phyloP scores from a whole-genome alignment of 2,329 filamentous ascomycete genomes.

The Sarocladium brachiariae region DNA sequence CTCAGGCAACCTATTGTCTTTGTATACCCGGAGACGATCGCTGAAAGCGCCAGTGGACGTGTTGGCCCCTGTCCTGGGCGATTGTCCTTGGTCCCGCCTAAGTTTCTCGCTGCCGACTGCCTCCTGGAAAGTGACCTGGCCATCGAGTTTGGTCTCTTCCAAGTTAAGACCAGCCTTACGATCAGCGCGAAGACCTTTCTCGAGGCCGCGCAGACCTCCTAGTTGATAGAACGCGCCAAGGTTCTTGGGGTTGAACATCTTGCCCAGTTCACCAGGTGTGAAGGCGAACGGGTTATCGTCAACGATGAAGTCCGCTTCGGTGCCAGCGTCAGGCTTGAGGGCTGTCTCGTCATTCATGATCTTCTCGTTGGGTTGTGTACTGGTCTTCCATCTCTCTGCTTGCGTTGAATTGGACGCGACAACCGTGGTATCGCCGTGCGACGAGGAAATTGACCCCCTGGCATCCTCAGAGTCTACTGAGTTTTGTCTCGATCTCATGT shows the following conservation, averaged over 20 bases:
- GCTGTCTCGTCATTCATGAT: constrained; percentile 62
- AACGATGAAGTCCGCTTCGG: constrained; percentile 68
- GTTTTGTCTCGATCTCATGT: constrained; percentile 54
- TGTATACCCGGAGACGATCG: constrained; percentile 64
- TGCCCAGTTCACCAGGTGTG: constrained; percentile 73
- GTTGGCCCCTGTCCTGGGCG: neutral
- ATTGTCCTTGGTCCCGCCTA: constrained; percentile 21
- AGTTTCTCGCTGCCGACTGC: constrained; percentile 33
- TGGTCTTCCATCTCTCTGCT: constrained; percentile 26
- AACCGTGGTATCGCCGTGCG: constrained; percentile 57
- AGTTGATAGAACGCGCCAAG: constrained; percentile 73
- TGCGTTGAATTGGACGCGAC: constrained; percentile 37
- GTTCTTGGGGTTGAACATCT: constrained; percentile 85
- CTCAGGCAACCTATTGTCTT: constrained; percentile 65
- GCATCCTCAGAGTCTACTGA: constrained; percentile 63
- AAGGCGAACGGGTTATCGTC: constrained; percentile 81
- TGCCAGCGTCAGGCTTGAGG: constrained; percentile 67
- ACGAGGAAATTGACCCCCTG: constrained; percentile 46
- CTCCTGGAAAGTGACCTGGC: constrained; percentile 65
- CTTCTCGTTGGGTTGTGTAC: constrained; percentile 32
- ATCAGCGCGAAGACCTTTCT: constrained; percentile 70
- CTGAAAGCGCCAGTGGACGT: constrained; percentile 32
- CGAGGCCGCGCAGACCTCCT: constrained; percentile 70
- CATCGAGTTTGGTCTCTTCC: constrained; percentile 64
- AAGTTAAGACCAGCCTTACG: constrained; percentile 65